Conservation (phyloP, 83 land plant species). For the Picea abies region DNA sequence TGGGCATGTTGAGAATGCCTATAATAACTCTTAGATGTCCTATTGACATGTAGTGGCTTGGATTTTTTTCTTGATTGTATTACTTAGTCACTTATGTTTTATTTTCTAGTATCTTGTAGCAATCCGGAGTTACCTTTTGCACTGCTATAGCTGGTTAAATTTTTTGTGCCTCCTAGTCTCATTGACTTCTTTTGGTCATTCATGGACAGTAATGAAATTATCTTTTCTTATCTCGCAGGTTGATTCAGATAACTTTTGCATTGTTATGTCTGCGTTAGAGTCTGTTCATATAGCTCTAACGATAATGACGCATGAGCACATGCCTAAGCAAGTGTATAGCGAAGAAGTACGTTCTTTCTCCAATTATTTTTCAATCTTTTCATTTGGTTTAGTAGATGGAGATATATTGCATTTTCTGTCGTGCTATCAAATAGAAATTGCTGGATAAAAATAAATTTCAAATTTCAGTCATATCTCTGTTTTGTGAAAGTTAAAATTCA, state of each 20-base stretch:
- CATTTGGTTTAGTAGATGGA: not conserved
- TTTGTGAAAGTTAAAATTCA: not conserved
- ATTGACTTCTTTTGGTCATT: no score
- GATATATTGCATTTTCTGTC: not conserved
- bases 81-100: no score
- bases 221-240: constrained; percentile 38
- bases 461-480: not conserved
- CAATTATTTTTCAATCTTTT: not conserved
- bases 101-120: no score
- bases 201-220: no score
- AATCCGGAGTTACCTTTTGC: no score
- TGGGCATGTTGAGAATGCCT: not conserved
- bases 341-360: constrained; percentile 76
- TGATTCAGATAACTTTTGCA: constrained; percentile 63
- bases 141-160: no score
- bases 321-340: constrained; percentile 96
- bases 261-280: constrained; percentile 79
- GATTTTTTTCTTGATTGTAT: no score
- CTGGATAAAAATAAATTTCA: not conserved
- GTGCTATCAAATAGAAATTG: not conserved
- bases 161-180: no score
- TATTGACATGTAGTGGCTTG: no score
- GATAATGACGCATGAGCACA: constrained; percentile 77
- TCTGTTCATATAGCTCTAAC: constrained; percentile 79
- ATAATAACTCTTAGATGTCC: not conserved